Percentiles rank a stretch among this genome's conserved stretches.
Conservation (phyloP, 768 basidiomycete genomes). For the Podaxis mareebaensis region DNA sequence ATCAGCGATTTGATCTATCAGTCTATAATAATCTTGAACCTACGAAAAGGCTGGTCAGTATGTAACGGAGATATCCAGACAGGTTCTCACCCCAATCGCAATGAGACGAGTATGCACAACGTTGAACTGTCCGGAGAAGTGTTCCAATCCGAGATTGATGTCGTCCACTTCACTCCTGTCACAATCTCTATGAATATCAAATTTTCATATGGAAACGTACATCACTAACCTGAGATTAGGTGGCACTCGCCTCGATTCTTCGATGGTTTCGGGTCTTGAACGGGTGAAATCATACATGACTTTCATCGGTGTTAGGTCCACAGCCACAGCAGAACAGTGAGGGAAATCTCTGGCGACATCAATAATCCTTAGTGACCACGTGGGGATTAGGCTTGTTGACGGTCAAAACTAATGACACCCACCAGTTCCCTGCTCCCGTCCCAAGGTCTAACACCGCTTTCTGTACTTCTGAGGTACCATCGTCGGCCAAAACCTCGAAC, state of each 20-base stretch:
- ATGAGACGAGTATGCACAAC: slow-evolving; percentile 74
- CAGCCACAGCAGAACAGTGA: slow-evolving; percentile 64
- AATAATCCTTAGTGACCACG: slow-evolving; percentile 58
- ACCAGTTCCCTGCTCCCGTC: slow-evolving; percentile 82
- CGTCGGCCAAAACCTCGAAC: slow-evolving; percentile 51
- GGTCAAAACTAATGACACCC: slow-evolving; percentile 1
- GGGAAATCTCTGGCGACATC: slow-evolving; percentile 76
- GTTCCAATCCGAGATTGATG: slow-evolving; percentile 81
- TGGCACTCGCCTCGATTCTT: slow-evolving; percentile 13
- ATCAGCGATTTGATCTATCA: slow-evolving; percentile 67
- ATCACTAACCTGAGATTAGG: slow-evolving; percentile 17
- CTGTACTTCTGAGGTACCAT: slow-evolving; percentile 54
- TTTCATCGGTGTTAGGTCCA: slow-evolving; percentile 83
- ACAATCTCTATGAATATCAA: slow-evolving; percentile 8
- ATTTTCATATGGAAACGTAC: not conserved
- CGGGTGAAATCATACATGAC: slow-evolving; percentile 47
- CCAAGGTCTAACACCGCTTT: slow-evolving; percentile 76
- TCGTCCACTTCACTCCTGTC: slow-evolving; percentile 81
- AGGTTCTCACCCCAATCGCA: slow-evolving; percentile 64
- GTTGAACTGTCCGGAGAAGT: slow-evolving; percentile 78
- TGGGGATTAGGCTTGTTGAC: not conserved
- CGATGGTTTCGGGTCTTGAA: slow-evolving; percentile 2
- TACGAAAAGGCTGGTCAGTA: slow-evolving; percentile 28
- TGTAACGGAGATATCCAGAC: slow-evolving; percentile 11
- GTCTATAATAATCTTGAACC: slow-evolving; percentile 66